phyloP scores from a whole-genome alignment of 306 rosid species.

The Cicer pinnatifidum region DNA sequence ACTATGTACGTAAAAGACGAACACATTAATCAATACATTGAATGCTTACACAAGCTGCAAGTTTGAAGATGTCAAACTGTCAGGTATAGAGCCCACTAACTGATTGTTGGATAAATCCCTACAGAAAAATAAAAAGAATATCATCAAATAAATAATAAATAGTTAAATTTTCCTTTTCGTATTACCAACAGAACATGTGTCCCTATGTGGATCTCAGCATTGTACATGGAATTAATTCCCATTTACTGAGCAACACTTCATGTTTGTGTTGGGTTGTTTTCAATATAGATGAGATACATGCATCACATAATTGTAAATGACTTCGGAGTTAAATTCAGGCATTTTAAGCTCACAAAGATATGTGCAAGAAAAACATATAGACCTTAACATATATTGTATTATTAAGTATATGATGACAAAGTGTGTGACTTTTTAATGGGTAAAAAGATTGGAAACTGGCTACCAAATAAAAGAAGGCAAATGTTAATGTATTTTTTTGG shows the following conservation, averaged over 20 bases:
- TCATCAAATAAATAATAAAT: constrained; percentile 24
- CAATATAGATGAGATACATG: constrained; percentile 9
- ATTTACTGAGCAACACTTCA: not conserved
- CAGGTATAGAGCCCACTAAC: constrained; percentile 79
- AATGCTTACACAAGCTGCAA: constrained; percentile 85
- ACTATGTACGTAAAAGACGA: not conserved
- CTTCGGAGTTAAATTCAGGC: no score
- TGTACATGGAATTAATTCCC: not conserved
- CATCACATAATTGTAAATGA: not conserved
- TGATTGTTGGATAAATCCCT: constrained; percentile 94
- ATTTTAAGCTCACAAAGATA: no score
- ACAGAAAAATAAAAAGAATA: constrained; percentile 37
- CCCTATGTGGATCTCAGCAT: not conserved
- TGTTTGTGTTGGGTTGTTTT: not conserved
- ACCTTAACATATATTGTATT: not conserved
- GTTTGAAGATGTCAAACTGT: constrained; percentile 67
- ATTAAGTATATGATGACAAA: constrained; percentile 12
- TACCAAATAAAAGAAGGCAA: not conserved
- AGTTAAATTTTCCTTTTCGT: constrained; percentile 3
- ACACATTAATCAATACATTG: constrained; percentile 15
- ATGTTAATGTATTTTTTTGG: constrained; percentile 3
- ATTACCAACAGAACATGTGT: not conserved
- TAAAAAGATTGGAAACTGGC: not conserved
- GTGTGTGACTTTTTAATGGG: constrained; percentile 21
- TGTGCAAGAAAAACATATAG: constrained; percentile 8